Evolutionary conservation across 148 eudicot genomes (phyloP).

Genomic region (Agrostemma githago): DNA sequence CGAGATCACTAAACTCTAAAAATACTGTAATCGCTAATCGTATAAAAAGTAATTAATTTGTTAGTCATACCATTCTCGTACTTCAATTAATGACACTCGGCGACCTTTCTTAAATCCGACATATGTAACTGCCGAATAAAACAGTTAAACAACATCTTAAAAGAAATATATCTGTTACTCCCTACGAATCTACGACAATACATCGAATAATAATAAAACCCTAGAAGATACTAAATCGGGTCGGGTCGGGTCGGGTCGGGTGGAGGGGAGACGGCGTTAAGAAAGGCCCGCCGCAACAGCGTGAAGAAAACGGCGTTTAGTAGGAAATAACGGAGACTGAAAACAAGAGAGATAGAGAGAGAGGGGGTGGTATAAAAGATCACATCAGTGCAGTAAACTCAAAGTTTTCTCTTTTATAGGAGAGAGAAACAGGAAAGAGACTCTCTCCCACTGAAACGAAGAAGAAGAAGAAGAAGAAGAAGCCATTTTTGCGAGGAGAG

Average conservation of each 20-base stretch:
- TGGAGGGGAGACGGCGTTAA: constrained; percentile 29
- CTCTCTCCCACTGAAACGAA: neutral
- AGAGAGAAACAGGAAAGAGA: constrained; percentile 15
- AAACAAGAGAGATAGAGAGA: constrained; percentile 1
- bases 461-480: too few relatives aligned
- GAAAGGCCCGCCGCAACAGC: constrained; percentile 27
- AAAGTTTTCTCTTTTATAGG: constrained; percentile 6
- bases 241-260: neutral
- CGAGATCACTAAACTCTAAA: too few relatives aligned
- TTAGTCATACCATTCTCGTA: too few relatives aligned
- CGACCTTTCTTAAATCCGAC: too few relatives aligned
- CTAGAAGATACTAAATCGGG: neutral
- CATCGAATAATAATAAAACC: neutral
- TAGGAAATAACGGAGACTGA: constrained; percentile 15
- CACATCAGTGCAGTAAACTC: constrained; percentile 16
- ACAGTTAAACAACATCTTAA: too few relatives aligned
- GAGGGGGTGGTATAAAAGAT: constrained; percentile 27
- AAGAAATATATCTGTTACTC: too few relatives aligned
- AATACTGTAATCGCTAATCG: too few relatives aligned
- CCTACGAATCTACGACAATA: too few relatives aligned
- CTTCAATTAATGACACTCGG: too few relatives aligned
- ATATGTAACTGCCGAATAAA: too few relatives aligned
- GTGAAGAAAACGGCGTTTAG: constrained; percentile 27
- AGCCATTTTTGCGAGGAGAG: neutral
- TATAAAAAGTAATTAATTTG: too few relatives aligned